Evolutionary conservation across 2,329 filamentous ascomycete genomes (phyloP).

Genomic region (Lithohypha guttulata): DNA sequence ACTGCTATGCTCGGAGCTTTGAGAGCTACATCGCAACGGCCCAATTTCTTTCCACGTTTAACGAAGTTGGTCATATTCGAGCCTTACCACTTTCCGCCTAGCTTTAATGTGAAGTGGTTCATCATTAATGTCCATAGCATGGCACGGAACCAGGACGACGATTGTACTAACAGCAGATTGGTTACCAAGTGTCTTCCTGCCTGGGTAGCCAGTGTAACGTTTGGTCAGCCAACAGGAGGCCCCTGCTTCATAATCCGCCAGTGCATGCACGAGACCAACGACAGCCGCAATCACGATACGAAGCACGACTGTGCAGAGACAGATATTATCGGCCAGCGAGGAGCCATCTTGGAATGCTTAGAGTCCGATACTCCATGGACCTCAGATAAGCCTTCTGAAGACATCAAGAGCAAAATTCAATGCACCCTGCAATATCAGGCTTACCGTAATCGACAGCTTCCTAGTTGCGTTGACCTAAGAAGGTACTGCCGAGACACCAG

Average conservation of each 20-base stretch:
- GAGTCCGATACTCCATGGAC: neutral
- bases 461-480: too few species aligned
- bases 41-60: neutral
- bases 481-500: too few species aligned
- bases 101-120: neutral
- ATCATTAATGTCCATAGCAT: constrained; percentile 1
- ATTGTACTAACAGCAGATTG: neutral
- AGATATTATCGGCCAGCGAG: neutral
- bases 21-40: neutral
- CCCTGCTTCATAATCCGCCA: constrained; percentile 1
- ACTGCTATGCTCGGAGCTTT: neutral
- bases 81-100: neutral
- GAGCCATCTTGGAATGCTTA: neutral
- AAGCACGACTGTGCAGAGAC: neutral
- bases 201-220: neutral
- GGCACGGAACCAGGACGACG: neutral
- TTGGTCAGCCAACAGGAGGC: neutral
- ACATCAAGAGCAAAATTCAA: too few species aligned
- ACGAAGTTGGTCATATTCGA: neutral
- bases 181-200: neutral
- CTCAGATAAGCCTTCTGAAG: too few species aligned
- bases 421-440: too few species aligned
- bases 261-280: neutral
- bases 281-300: neutral
- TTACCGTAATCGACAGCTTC: too few species aligned